Base-by-base conservation (phyloP, 2,329 filamentous ascomycete genomes). In the Lasiodiplodia sp. region DNA sequence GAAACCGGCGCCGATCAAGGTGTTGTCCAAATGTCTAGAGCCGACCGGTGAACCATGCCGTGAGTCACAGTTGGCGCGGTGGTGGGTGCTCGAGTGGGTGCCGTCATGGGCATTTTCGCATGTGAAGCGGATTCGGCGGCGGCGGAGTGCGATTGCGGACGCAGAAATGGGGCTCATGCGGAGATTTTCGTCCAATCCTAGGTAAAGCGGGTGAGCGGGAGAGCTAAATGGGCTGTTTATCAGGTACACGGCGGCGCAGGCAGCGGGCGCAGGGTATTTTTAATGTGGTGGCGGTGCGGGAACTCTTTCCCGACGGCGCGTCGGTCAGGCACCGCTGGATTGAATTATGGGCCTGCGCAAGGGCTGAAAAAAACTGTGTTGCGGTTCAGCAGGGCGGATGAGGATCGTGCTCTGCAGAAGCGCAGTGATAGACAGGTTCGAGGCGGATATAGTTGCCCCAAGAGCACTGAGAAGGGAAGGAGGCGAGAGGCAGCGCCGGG, bases 11-110 rank as follows among this genome's bases (percentile, higher is more conserved):
- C 21, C 60, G 47, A 64, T 64, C 60, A 25, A 8, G 28, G 44
- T 52, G 47, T 38, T 52, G 60, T 52, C 60, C 58, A 51, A 44
- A 63, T 7, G 40, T 51, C 40, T 18, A 10, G 60, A 37, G 60
- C 60, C 60, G 60, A 64, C 60, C 60, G 60, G 60, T 64, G 60
- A 62, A 37, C 60, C 44, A 49, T 62, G 60, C 47, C n/a, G 60
- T 64, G 60, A 64, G 28, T 64, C 60, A 64, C 47, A 64, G 31
- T n/a, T 37, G 18, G n/a, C 25, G 18, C 28, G 3, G 58, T 63
- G 55, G 55, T 57, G 34, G 55, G 55, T 37, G 44, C 44, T 8
- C 40, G 49, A 34, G 55, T 57, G 34, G 55, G 55, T 37, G 44
- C 44, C 2, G 10, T 40, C 3, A 12, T 57, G 37, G 37, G 55